Evolutionary conservation across 2,329 filamentous ascomycete species (phyloP).

Genomic region (Apiospora phragmitis): DNA sequence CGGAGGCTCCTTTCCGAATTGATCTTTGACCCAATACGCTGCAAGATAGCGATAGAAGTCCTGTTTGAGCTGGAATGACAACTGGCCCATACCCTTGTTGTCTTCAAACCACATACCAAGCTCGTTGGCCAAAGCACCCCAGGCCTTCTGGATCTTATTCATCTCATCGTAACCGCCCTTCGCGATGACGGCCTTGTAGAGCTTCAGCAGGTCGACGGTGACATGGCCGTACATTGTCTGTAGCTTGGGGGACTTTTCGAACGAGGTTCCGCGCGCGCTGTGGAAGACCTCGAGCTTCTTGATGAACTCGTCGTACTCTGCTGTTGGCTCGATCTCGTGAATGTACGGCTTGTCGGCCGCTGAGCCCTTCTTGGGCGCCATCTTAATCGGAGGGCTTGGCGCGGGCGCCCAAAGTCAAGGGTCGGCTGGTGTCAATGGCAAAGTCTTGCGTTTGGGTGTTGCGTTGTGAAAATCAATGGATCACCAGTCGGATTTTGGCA

Average conservation of each 20-base stretch:
- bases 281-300: slow-evolving; percentile 72
- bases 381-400: slow-evolving; percentile 18
- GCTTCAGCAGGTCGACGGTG: slow-evolving; percentile 73
- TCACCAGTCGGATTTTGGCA: background rate
- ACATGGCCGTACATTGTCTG: slow-evolving; percentile 71
- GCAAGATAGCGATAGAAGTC: slow-evolving; percentile 88
- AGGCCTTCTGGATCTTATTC: slow-evolving; percentile 80
- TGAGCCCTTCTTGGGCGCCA: slow-evolving; percentile 30
- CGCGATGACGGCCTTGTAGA: slow-evolving; percentile 75
- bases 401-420: slow-evolving; percentile 9
- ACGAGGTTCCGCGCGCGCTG: slow-evolving; percentile 72
- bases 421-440: background rate
- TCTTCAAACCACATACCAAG: slow-evolving; percentile 75
- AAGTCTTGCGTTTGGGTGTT: background rate
- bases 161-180: slow-evolving; percentile 86
- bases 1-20: slow-evolving; percentile 79
- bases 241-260: slow-evolving; percentile 69
- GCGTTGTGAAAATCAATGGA: background rate
- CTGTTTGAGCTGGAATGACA: slow-evolving; percentile 83
- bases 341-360: slow-evolving; percentile 28
- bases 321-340: slow-evolving; percentile 55
- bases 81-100: slow-evolving; percentile 63
- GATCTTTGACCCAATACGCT: slow-evolving; percentile 79
- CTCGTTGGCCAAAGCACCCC: slow-evolving; percentile 76
- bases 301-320: slow-evolving; percentile 80